phyloP scores from a whole-genome alignment of 1,284 basidiomycete genomes.

The Ustilago hordei region DNA sequence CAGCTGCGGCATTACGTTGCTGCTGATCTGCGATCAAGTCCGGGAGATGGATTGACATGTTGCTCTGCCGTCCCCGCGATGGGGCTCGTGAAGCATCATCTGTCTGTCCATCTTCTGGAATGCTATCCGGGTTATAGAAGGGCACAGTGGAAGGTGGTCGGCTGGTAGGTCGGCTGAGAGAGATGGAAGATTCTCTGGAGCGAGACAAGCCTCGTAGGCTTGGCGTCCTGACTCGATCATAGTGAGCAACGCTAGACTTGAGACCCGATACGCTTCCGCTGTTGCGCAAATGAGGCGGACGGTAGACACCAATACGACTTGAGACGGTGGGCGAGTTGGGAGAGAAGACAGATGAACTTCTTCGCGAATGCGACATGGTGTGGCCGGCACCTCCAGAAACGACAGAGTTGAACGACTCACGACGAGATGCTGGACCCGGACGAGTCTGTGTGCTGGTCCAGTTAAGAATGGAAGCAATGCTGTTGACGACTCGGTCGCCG shows the following conservation, averaged over 20 bases:
- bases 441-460: slow-evolving; percentile 16
- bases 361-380: slow-evolving; percentile 44
- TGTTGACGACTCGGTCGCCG: slow-evolving; percentile 39
- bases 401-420: slow-evolving; percentile 46
- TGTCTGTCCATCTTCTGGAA: slow-evolving; percentile 41
- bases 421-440: slow-evolving; percentile 36
- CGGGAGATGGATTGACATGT: slow-evolving; percentile 41
- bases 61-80: slow-evolving; percentile 44
- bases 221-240: slow-evolving; percentile 59
- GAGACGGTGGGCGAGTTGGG: slow-evolving; percentile 39
- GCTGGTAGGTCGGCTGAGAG: slow-evolving; percentile 44
- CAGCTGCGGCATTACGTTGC: slow-evolving; percentile 42
- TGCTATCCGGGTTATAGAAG: slow-evolving; percentile 38
- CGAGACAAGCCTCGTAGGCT: slow-evolving; percentile 56
- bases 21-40: slow-evolving; percentile 49
- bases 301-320: slow-evolving; percentile 50
- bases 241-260: slow-evolving; percentile 56
- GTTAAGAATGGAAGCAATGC: slow-evolving; percentile 45
- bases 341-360: slow-evolving; percentile 45
- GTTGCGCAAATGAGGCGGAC: slow-evolving; percentile 58
- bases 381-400: slow-evolving; percentile 37
- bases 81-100: slow-evolving; percentile 17
- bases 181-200: slow-evolving; percentile 54
- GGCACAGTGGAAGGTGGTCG: slow-evolving; percentile 47
- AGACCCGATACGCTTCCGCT: slow-evolving; percentile 48